phyloP scores from a whole-genome alignment of 1,284 basidiomycete species.

The Trichosporon coremiiforme region DNA sequence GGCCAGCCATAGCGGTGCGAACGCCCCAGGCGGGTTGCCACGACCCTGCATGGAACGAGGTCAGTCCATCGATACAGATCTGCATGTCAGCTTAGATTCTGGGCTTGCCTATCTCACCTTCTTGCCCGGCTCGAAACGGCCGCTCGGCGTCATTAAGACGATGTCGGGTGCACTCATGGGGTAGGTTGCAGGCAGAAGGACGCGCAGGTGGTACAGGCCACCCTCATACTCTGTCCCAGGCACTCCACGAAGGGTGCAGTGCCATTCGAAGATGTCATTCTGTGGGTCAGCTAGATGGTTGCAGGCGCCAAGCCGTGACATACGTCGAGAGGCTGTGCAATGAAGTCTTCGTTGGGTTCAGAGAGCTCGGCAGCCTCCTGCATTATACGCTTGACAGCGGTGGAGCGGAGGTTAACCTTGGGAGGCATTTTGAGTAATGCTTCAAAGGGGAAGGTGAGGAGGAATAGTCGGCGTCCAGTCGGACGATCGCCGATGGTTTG shows the following conservation, averaged over 20 bases:
- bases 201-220: constrained; percentile 85
- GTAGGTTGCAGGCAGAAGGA: constrained; percentile 87
- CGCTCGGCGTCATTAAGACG: constrained; percentile 92
- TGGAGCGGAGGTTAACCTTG: constrained; percentile 51
- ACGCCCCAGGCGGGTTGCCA: constrained; percentile 99
- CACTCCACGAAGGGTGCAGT: constrained; percentile 90
- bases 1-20: constrained; percentile 88
- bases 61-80: constrained; percentile 89
- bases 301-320: constrained; percentile 41
- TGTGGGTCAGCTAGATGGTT: constrained; percentile 38
- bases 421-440: constrained; percentile 23
- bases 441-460: no score
- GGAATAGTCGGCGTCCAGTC: no score
- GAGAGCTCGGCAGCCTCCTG: constrained; percentile 85
- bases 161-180: constrained; percentile 92
- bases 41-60: constrained; percentile 63
- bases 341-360: constrained; percentile 47
- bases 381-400: constrained; percentile 93
- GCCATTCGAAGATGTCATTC: constrained; percentile 72
- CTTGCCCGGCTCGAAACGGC: constrained; percentile 90
- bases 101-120: constrained; percentile 65
- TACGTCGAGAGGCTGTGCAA: constrained; percentile 83
- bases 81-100: constrained; percentile 48
- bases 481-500: no score
- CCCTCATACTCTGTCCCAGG: constrained; percentile 85